A percentile compares a stretch with the other conserved stretches of the same genome.
Evolutionary conservation across 345 rosid genomes (phyloP).

Genomic region (Pistacia atlantica): DNA sequence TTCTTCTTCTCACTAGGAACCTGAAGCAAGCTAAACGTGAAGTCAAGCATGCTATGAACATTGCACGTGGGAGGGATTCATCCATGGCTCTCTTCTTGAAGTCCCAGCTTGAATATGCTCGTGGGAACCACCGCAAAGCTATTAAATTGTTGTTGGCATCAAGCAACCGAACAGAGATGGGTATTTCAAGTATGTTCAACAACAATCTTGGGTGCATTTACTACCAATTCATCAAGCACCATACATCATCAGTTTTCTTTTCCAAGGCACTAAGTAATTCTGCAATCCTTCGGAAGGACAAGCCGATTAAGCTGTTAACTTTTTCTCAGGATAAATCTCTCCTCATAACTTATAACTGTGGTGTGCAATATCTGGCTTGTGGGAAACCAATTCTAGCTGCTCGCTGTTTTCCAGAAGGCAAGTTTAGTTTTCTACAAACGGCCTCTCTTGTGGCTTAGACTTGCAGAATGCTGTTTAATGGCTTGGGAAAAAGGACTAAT

Average conservation of each 20-base stretch:
- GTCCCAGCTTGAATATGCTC: slow-evolving; percentile 97
- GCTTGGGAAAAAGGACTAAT: slow-evolving; percentile 79
- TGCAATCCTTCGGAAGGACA: slow-evolving; percentile 72
- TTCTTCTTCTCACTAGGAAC: slow-evolving; percentile 87
- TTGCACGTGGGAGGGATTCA: slow-evolving; percentile 87
- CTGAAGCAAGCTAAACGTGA: slow-evolving; percentile 95
- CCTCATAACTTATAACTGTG: slow-evolving; percentile 78
- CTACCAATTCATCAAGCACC: slow-evolving; percentile 73
- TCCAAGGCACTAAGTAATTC: slow-evolving; percentile 73
- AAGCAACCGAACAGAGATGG: slow-evolving; percentile 63
- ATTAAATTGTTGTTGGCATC: slow-evolving; percentile 89
- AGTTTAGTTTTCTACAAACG: slow-evolving; percentile 59
- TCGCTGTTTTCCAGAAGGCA: slow-evolving; percentile 83
- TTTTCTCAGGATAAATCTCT: slow-evolving; percentile 88
- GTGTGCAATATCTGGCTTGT: slow-evolving; percentile 77
- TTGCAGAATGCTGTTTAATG: slow-evolving; percentile 94
- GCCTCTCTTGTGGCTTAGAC: slow-evolving; percentile 90
- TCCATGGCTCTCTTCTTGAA: slow-evolving; percentile 86
- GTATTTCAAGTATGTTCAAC: slow-evolving; percentile 74
- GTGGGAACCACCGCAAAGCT: slow-evolving; percentile 92
- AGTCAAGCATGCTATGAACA: slow-evolving; percentile 93
- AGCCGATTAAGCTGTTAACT: slow-evolving; percentile 63
- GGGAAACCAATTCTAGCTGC: slow-evolving; percentile 93
- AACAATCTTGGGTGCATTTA: slow-evolving; percentile 96
- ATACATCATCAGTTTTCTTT: slow-evolving; percentile 64